These are phyloP conservation scores for Ceratobasidium sp. DNA, from an alignment of 1,284 basidiomycete genomes.

Conservation along the genomic window DNA sequence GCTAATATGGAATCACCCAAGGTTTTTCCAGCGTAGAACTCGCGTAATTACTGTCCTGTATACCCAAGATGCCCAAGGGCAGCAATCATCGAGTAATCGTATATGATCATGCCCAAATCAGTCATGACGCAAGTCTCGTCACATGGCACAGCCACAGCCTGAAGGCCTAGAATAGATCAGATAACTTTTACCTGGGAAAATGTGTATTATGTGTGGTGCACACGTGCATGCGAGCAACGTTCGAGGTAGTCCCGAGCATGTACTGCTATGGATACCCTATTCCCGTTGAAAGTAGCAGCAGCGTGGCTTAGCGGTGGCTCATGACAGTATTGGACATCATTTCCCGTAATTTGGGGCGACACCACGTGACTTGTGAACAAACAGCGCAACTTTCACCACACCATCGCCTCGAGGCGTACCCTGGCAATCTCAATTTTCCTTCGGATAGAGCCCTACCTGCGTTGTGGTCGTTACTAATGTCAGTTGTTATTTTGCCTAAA, in stretches of 20 bases:
- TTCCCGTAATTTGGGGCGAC: not conserved
- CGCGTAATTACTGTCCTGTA: not conserved
- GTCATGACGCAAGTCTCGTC: slow-evolving; percentile 33
- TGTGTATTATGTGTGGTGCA: not conserved
- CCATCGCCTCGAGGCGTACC: slow-evolving; percentile 30
- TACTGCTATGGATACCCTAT: too few species aligned
- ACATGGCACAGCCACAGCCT: not conserved
- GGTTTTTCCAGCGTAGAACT: slow-evolving; percentile 12
- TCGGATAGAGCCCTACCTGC: not conserved
- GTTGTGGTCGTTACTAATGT: not conserved
- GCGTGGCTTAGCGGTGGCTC: too few species aligned
- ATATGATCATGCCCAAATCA: slow-evolving; percentile 32
- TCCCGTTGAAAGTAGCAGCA: too few species aligned
- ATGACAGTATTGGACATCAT: too few species aligned
- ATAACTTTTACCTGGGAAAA: not conserved
- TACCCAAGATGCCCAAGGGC: slow-evolving; percentile 11
- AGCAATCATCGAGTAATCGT: slow-evolving; percentile 29
- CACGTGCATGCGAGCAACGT: too few species aligned
- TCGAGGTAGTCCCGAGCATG: too few species aligned
- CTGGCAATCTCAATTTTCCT: slow-evolving; percentile 3
- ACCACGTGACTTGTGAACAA: not conserved
- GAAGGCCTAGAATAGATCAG: not conserved
- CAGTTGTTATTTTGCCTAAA: not conserved
- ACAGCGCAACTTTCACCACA: slow-evolving; percentile 1
- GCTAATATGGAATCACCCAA: slow-evolving; percentile 54